phyloP scores from a whole-genome alignment of 1,284 basidiomycete species.

The Cryptococcus sp. region DNA sequence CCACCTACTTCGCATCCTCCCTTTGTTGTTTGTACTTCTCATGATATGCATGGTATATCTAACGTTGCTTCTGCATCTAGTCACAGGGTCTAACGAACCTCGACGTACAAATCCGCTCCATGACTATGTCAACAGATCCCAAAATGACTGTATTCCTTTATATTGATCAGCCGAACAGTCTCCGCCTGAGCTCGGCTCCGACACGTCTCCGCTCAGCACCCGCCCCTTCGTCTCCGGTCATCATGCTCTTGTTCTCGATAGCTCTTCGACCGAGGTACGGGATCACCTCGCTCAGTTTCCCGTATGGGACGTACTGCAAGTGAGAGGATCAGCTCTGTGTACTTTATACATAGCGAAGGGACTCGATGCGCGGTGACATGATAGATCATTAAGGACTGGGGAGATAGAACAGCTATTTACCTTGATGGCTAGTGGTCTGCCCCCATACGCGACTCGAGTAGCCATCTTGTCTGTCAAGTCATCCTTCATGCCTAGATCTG shows the following conservation, averaged over 20 bases:
- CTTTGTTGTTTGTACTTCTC: neutral
- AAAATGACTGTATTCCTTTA: neutral
- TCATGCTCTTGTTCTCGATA: slow-evolving; percentile 73
- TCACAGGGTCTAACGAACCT: neutral
- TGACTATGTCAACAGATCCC: neutral
- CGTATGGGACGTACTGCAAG: slow-evolving; percentile 74
- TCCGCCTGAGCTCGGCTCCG: slow-evolving; percentile 58
- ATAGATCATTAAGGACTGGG: too few species aligned
- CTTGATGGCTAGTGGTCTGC: slow-evolving; percentile 74
- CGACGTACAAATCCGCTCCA: neutral
- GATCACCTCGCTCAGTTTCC: slow-evolving; percentile 72
- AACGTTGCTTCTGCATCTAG: too few species aligned
- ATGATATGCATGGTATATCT: too few species aligned
- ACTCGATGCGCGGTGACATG: neutral
- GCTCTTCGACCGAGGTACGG: slow-evolving; percentile 73
- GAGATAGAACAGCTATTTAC: neutral
- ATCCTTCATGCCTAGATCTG: slow-evolving; percentile 73
- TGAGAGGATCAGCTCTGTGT: too few species aligned
- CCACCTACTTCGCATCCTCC: neutral
- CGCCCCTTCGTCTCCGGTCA: slow-evolving; percentile 63
- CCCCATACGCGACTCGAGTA: slow-evolving; percentile 58
- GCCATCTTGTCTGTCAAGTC: slow-evolving; percentile 72
- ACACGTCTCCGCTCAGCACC: slow-evolving; percentile 60
- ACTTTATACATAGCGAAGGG: neutral
- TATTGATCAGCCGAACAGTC: slow-evolving; percentile 47